Evolutionary conservation across 352 stramenopile genomes (phyloP).

Genomic region (Detonula confervacea): DNA sequence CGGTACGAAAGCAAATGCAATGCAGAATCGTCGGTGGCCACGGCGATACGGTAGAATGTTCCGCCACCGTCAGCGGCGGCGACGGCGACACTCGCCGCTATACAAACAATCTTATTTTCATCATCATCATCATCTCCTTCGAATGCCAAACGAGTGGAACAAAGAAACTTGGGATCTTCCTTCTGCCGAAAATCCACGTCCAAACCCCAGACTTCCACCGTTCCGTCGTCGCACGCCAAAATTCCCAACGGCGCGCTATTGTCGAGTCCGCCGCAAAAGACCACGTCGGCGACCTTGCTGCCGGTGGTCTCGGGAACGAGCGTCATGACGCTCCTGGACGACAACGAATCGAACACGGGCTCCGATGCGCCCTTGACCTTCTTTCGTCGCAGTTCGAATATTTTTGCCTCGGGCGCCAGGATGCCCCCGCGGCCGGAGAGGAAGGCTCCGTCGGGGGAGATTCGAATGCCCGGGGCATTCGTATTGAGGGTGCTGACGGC

Average conservation of each 20-base stretch:
- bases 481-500: background rate
- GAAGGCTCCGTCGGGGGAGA: conserved; percentile 1
- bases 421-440: conserved; percentile 15
- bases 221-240: conserved; percentile 9
- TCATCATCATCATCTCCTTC: background rate
- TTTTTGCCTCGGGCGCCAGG: conserved; percentile 2
- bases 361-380: conserved; percentile 19
- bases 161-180: conserved; percentile 10
- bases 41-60: conserved; percentile 4
- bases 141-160: background rate
- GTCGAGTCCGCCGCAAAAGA: background rate
- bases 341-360: conserved; percentile 15
- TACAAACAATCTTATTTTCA: conserved; percentile 2
- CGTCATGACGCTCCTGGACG: conserved; percentile 17
- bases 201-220: conserved; percentile 16
- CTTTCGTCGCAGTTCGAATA: conserved; percentile 5
- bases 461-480: background rate
- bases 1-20: conserved; percentile 18
- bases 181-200: conserved; percentile 8
- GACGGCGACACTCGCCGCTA: background rate
- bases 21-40: conserved; percentile 22
- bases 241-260: background rate
- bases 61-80: background rate
- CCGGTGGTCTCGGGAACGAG: background rate
- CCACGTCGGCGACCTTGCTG: conserved; percentile 5